Evolutionary conservation across 2,329 filamentous ascomycete species (phyloP).

Genomic region (Hymenoscyphus scutula): DNA sequence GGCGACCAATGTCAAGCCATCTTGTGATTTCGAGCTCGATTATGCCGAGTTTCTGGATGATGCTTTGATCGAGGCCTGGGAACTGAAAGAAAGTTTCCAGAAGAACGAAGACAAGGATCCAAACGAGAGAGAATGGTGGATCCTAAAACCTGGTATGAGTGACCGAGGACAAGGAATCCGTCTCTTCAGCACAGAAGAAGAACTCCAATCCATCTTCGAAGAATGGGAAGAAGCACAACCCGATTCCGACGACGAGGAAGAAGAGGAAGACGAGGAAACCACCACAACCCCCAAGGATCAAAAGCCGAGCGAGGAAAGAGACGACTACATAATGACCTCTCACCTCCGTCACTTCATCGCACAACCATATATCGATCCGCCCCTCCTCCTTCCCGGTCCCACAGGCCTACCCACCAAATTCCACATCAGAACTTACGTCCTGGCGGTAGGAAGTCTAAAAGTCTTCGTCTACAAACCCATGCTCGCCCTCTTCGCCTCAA

Average conservation of each 20-base stretch:
- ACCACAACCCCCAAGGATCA: constrained; percentile 47
- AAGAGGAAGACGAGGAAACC: constrained; percentile 45
- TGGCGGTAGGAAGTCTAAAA: constrained; percentile 73
- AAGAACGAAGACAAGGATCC: constrained; percentile 54
- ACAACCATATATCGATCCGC: constrained; percentile 90
- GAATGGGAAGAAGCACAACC: constrained; percentile 75
- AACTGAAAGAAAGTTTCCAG: constrained; percentile 74
- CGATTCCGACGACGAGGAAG: constrained; percentile 64
- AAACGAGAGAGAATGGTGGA: constrained; percentile 80
- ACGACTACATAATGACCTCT: constrained; percentile 70
- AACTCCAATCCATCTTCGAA: constrained; percentile 86
- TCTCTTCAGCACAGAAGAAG: constrained; percentile 79
- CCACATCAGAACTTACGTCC: constrained; percentile 89
- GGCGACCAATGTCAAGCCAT: constrained; percentile 67
- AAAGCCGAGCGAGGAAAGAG: constrained; percentile 42
- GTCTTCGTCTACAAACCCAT: constrained; percentile 87
- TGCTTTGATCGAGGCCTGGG: constrained; percentile 84
- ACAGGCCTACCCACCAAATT: constrained; percentile 70
- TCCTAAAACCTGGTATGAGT: constrained; percentile 96
- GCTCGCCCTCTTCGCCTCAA: constrained; percentile 87
- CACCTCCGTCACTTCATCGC: constrained; percentile 95
- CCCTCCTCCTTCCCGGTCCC: constrained; percentile 62
- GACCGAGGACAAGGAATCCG: constrained; percentile 92
- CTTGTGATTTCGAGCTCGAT: constrained; percentile 88
- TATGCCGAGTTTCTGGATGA: constrained; percentile 97